phyloP scores from a whole-genome alignment of 305 asterid genomes.

The Rubia balearica region DNA sequence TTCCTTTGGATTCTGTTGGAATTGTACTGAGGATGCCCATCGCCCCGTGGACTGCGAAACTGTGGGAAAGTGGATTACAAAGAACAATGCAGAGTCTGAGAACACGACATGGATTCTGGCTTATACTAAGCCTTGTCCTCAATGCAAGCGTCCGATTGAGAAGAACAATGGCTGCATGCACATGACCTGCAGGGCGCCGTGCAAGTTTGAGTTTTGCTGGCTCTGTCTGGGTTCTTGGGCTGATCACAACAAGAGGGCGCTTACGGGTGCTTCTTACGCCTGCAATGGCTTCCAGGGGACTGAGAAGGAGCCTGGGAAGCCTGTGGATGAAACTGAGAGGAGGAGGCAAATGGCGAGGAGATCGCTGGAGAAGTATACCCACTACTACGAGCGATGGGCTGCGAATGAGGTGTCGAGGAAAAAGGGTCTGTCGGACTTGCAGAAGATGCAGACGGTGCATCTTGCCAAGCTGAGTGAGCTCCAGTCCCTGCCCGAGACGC shows the following conservation, averaged over 20 bases:
- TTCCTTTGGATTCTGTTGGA: conserved; percentile 28
- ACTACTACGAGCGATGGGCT: conserved; percentile 11
- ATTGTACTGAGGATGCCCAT: conserved; percentile 31
- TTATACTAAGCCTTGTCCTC: conserved; percentile 20
- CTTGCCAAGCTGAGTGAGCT: not conserved
- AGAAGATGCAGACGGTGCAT: not conserved
- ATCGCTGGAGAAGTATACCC: conserved; percentile 71
- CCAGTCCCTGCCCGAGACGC: not conserved
- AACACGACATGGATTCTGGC: conserved; percentile 26
- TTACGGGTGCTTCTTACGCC: conserved; percentile 75
- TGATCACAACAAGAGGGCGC: conserved; percentile 55
- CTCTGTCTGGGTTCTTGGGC: conserved; percentile 84
- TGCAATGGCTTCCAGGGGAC: conserved; percentile 58
- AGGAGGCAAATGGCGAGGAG: conserved; percentile 92
- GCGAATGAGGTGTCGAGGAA: not conserved
- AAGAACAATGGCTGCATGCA: conserved; percentile 20
- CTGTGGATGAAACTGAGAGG: conserved; percentile 41
- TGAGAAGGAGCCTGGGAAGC: conserved; percentile 32
- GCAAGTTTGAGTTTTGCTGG: conserved; percentile 38
- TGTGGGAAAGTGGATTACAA: conserved; percentile 24
- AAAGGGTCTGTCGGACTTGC: not conserved
- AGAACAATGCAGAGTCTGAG: conserved; percentile 29
- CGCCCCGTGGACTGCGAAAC: conserved; percentile 36
- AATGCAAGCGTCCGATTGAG: conserved; percentile 23
- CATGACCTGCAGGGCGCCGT: conserved; percentile 15